These are phyloP conservation scores for Cercospora sesami DNA, from an alignment of 2,329 filamentous ascomycete species.

Conservation along the genomic window DNA sequence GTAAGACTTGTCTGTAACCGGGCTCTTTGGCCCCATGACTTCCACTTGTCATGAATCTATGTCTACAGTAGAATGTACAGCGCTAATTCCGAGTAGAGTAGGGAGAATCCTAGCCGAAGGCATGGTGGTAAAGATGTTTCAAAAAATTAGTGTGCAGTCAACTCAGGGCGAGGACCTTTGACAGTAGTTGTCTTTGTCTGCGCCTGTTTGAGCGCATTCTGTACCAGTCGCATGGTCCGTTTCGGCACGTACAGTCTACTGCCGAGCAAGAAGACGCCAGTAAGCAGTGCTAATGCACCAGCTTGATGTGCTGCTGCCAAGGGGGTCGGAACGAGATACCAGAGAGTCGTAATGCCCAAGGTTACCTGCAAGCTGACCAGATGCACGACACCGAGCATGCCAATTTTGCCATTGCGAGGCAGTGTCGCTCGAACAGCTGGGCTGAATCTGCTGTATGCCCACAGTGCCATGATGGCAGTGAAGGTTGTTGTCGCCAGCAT, in stretches of 20 bases:
- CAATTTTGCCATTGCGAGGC: slow-evolving; percentile 64
- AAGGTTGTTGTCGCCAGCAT: slow-evolving; percentile 90
- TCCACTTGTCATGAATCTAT: background rate
- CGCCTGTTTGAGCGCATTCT: slow-evolving; percentile 28
- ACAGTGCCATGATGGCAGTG: slow-evolving; percentile 74
- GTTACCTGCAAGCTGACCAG: slow-evolving; percentile 78
- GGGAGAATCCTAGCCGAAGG: background rate
- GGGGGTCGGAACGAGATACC: slow-evolving; percentile 88
- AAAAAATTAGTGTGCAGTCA: background rate
- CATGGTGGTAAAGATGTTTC: background rate
- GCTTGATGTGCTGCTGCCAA: slow-evolving; percentile 92
- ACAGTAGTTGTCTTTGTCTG: slow-evolving; percentile 8
- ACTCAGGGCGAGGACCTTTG: background rate
- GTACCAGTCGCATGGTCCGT: slow-evolving; percentile 33
- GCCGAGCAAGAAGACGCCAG: slow-evolving; percentile 75
- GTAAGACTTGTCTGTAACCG: background rate
- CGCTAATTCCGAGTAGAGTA: slow-evolving; percentile 8
- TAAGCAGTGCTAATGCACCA: slow-evolving; percentile 79
- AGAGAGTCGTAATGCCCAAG: slow-evolving; percentile 84
- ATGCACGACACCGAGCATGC: slow-evolving; percentile 76
- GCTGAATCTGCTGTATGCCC: slow-evolving; percentile 73
- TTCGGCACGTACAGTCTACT: slow-evolving; percentile 74
- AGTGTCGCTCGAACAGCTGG: slow-evolving; percentile 61
- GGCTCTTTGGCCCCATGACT: background rate
- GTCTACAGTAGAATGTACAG: slow-evolving; percentile 1